Percentiles rank a stretch among this genome's conserved stretches.
Conservation (phyloP, 2,329 filamentous ascomycete genomes). For the Neofusicoccum laricinum region DNA sequence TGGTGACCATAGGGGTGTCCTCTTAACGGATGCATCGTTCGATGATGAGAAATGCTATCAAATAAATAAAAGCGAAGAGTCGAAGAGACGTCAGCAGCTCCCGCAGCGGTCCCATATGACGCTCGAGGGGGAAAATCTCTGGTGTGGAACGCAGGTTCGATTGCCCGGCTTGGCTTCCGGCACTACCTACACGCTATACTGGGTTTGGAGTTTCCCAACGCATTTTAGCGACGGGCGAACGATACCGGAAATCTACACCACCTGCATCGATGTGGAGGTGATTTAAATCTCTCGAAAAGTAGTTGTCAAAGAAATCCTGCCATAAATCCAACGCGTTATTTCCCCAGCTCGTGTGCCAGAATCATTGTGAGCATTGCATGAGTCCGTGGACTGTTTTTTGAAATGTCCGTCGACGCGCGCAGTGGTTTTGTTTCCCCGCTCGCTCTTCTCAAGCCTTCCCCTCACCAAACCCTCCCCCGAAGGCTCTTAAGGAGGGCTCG, state of each 20-base stretch:
- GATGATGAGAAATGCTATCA: background rate
- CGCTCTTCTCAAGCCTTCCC: too few relatives aligned
- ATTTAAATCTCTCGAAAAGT: conserved; percentile 21
- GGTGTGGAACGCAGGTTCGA: conserved; percentile 78
- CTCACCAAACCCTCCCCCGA: too few relatives aligned
- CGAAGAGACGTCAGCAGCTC: background rate
- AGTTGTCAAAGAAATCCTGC: background rate
- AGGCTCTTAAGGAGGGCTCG: too few relatives aligned
- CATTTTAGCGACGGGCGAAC: conserved; percentile 37
- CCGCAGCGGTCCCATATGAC: background rate
- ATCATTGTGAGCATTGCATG: too few relatives aligned
- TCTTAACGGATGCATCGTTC: background rate
- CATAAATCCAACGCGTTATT: background rate
- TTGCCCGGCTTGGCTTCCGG: conserved; percentile 67
- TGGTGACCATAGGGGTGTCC: background rate
- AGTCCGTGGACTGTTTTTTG: too few relatives aligned
- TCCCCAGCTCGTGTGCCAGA: too few relatives aligned
- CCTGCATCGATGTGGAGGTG: conserved; percentile 56
- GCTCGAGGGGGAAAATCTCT: conserved; percentile 40
- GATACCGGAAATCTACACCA: conserved; percentile 59
- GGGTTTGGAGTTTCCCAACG: conserved; percentile 93
- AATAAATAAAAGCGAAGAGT: background rate
- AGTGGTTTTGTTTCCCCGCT: too few relatives aligned
- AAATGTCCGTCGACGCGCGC: too few relatives aligned
- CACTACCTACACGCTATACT: conserved; percentile 78